Conservation (phyloP, 305 asterid species). For the Striga hermonthica region DNA sequence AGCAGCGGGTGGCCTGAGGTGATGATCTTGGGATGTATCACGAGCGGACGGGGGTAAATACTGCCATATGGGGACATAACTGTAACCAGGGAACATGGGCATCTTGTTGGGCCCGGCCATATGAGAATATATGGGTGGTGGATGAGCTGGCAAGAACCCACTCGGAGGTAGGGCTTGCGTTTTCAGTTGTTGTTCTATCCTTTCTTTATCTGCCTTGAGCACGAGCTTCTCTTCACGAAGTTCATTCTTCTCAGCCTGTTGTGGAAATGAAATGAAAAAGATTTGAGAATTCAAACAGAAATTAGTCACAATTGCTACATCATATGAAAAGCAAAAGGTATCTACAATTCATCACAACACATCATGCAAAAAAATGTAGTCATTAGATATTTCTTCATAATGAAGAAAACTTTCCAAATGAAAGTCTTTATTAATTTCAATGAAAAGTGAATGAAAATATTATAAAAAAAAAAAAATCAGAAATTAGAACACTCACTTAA, state of each 20-base stretch:
- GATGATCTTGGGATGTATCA: slow-evolving; percentile 76
- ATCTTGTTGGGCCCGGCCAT: slow-evolving; percentile 51
- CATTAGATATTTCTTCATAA: too few species aligned
- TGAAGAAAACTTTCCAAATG: too few species aligned
- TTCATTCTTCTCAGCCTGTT: slow-evolving; percentile 76
- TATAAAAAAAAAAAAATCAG: not conserved
- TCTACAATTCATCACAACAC: too few species aligned
- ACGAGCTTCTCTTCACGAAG: slow-evolving; percentile 77
- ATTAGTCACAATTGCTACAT: too few species aligned
- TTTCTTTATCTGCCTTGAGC: slow-evolving; percentile 69
- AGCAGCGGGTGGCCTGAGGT: slow-evolving; percentile 87
- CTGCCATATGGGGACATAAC: slow-evolving; percentile 86
- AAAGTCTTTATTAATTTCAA: too few species aligned
- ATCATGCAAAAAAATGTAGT: too few species aligned
- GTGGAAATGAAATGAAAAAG: not conserved
- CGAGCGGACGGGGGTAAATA: slow-evolving; percentile 63
- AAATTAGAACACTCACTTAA: not conserved
- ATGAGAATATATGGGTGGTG: slow-evolving; percentile 53
- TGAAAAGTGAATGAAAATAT: too few species aligned
- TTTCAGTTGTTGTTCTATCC: slow-evolving; percentile 71
- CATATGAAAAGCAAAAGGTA: too few species aligned
- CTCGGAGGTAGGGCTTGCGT: slow-evolving; percentile 47
- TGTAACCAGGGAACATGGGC: slow-evolving; percentile 64
- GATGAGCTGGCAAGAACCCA: slow-evolving; percentile 65
- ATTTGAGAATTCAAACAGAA: not conserved